Percentiles rank a stretch among this genome's conserved stretches.
phyloP scores from a whole-genome alignment of 805 yeast genomes.

The Zygosaccharomyces kombuchaensis region DNA sequence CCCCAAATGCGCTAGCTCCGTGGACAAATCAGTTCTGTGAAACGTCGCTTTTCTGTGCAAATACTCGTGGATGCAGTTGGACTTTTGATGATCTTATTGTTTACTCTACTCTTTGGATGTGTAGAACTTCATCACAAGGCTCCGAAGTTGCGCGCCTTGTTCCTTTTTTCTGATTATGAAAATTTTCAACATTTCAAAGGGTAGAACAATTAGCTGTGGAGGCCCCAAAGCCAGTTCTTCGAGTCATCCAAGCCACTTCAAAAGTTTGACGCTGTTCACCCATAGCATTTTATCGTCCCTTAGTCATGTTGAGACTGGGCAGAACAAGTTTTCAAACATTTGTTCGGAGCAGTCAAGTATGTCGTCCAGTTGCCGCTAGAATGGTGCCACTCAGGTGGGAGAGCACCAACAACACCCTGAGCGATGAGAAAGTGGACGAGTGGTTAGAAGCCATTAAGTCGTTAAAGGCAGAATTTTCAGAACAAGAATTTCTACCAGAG shows the following conservation, averaged over 20 bases:
- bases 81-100: background rate
- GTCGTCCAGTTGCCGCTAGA: conserved; percentile 1
- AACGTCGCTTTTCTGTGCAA: background rate
- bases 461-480: conserved; percentile 37
- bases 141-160: conserved; percentile 1
- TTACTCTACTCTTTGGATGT: background rate
- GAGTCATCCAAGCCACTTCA: background rate
- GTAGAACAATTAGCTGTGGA: background rate
- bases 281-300: background rate
- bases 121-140: background rate
- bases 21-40: background rate
- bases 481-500: conserved; percentile 38
- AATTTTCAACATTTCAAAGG: background rate
- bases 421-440: conserved; percentile 37
- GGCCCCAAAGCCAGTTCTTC: background rate
- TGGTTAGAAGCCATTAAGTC: conserved; percentile 42
- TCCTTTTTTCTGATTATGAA: background rate
- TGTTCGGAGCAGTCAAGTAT: background rate
- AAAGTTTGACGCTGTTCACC: background rate
- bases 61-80: background rate
- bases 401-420: conserved; percentile 9
- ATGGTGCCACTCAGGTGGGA: conserved; percentile 8
- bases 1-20: background rate
- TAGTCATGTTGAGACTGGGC: conserved; percentile 1
- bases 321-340: conserved; percentile 3